These are phyloP conservation scores for Colletotrichum magnum DNA, from an alignment of 2,329 filamentous ascomycete genomes.

Conservation along the genomic window DNA sequence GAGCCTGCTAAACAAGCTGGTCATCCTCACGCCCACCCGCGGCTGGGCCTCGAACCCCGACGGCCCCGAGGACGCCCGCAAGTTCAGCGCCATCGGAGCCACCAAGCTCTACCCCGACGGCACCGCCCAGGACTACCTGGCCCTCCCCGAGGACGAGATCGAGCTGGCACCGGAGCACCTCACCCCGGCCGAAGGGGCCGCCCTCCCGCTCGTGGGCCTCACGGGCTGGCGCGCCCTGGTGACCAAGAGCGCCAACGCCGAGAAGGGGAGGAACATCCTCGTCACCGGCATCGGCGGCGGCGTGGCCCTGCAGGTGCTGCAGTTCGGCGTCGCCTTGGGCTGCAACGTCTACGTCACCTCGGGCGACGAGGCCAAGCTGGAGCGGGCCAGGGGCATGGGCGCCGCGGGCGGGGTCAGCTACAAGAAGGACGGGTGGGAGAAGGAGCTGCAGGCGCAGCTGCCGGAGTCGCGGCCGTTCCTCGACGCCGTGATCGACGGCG, in stretches of 20 bases:
- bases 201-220: slow-evolving; percentile 85
- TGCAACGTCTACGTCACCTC: slow-evolving; percentile 87
- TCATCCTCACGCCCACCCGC: slow-evolving; percentile 82
- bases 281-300: slow-evolving; percentile 95
- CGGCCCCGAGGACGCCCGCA: slow-evolving; percentile 76
- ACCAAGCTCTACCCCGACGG: slow-evolving; percentile 76
- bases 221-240: slow-evolving; percentile 91
- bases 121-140: slow-evolving; percentile 81
- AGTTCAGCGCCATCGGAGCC: slow-evolving; percentile 78
- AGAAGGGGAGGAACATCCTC: slow-evolving; percentile 80
- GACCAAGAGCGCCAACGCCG: slow-evolving; percentile 78
- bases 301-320: slow-evolving; percentile 85
- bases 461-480: slow-evolving; percentile 76
- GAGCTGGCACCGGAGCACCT: slow-evolving; percentile 84
- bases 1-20: slow-evolving; percentile 72
- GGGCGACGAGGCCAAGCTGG: slow-evolving; percentile 81
- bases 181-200: slow-evolving; percentile 80
- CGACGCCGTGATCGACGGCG: slow-evolving; percentile 91
- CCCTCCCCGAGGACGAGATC: slow-evolving; percentile 79
- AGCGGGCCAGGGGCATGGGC: slow-evolving; percentile 78
- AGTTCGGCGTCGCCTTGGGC: slow-evolving; percentile 83
- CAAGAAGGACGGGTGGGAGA: slow-evolving; percentile 84
- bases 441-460: slow-evolving; percentile 75
- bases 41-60: slow-evolving; percentile 81
- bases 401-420: slow-evolving; percentile 88